These are phyloP conservation scores for Castanea crenata DNA, from an alignment of 306 rosid genomes.

Conservation along the genomic window DNA sequence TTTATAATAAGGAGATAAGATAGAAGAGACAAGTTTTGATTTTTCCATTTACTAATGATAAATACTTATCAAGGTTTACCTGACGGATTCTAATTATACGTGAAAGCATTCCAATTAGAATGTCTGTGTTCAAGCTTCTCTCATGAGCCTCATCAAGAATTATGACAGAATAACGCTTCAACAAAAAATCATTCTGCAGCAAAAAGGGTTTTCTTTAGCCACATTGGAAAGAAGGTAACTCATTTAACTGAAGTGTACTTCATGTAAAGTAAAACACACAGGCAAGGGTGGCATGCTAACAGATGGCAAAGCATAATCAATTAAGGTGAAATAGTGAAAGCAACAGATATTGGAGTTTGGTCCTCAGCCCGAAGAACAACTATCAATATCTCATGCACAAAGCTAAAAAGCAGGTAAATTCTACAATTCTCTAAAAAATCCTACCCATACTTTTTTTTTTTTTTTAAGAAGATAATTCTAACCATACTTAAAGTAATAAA, in stretches of 20 bases:
- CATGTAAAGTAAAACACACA: neutral
- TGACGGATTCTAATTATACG: slow-evolving; percentile 63
- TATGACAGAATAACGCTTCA: slow-evolving; percentile 77
- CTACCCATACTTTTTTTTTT: neutral
- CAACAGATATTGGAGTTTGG: neutral
- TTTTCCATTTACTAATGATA: neutral
- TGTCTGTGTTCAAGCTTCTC: slow-evolving; percentile 96
- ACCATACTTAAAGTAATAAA: neutral
- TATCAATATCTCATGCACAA: neutral
- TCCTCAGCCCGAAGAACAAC: neutral
- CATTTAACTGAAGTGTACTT: neutral
- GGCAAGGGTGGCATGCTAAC: neutral
- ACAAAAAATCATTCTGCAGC: slow-evolving; percentile 72
- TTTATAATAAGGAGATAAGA: slow-evolving; percentile 7
- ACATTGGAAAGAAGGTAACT: neutral
- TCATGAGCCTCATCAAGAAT: slow-evolving; percentile 96
- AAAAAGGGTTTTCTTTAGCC: slow-evolving; percentile 16
- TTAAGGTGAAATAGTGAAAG: neutral
- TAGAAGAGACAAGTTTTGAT: slow-evolving; percentile 7
- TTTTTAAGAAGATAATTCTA: too few species aligned
- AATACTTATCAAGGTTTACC: slow-evolving; percentile 45
- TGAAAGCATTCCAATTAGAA: slow-evolving; percentile 91
- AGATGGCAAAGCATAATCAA: neutral
- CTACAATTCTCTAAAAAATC: neutral
- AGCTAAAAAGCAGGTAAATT: neutral